Base-by-base conservation (phyloP, 208 protist species). In the Tritrichomonas foetus region DNA sequence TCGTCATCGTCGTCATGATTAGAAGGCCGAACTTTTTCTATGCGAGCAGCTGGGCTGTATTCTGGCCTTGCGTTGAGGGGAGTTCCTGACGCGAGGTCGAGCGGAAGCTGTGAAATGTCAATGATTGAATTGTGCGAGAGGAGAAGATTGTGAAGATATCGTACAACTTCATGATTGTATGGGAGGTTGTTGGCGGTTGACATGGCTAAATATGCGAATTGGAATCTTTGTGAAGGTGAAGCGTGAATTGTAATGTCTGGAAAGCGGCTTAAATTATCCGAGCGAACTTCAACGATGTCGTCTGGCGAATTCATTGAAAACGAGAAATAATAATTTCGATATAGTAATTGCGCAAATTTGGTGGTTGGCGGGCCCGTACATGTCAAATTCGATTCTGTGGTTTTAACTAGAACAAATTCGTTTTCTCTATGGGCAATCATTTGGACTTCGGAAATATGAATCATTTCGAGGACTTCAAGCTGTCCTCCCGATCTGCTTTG, bases 201-300 rank as follows among this genome's bases (percentile, higher is more conserved):
- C 47, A 50, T 82, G 3, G 74, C 33, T 50, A 82, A 82, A 50
- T 82, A 82, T 30, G 74, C n/a, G 25, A 82, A 82, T 82, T 82
- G 74, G 16, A 82, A 82, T 27, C 41, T 82, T 82, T 82, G 74
- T 16, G 74, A 44, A 30, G 74, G 74, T 30, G 74, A 82, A 82
- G 50, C 39, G 1, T 50, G 39, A n/a, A 82, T 41, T n/a, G 44
- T 39, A 9, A 82, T 82, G 39, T 25, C 39, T 47, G 74, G 74
- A 41, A 82, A 82, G 1, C 50, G 74, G 5, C 50, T 49, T 50
- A 47, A 14, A 20, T 50, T 47, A 30, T 30, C 41, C n/a, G 74
- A 39, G n/a, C 39, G 33, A 20, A 82, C 50, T 50, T 82, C 74
- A 47, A 82, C 39, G 0, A 20, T 14, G 20, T 82, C 74, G 14